These are phyloP conservation scores for Colletotrichum falcatum DNA, from an alignment of 2,329 filamentous ascomycete species.

Conservation along the genomic window DNA sequence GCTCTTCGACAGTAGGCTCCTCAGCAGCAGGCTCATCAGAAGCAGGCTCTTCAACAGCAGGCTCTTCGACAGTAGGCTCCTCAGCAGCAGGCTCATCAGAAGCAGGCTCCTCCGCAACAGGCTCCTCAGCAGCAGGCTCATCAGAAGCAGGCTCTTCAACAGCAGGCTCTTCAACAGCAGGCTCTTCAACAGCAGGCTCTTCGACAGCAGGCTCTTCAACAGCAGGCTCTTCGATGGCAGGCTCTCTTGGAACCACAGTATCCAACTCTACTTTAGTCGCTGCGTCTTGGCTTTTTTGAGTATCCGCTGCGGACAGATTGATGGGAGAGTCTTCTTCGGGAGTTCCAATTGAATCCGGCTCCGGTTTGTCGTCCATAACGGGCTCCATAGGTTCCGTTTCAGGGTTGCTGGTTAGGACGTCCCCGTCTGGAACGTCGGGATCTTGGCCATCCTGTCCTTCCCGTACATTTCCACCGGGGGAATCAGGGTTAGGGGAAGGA, in stretches of 20 bases:
- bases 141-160: neutral
- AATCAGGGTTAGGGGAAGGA: conserved; percentile 46
- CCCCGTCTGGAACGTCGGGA: conserved; percentile 5
- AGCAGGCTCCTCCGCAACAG: neutral
- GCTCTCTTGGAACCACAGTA: neutral
- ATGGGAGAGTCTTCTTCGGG: conserved; percentile 24
- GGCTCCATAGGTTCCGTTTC: conserved; percentile 8
- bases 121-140: neutral
- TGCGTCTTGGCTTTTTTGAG: conserved; percentile 5
- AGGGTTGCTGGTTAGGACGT: conserved; percentile 28
- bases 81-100: neutral
- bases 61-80: neutral
- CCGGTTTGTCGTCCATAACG: neutral
- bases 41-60: neutral
- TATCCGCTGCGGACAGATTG: neutral
- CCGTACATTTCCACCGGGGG: conserved; percentile 43
- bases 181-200: conserved; percentile 23
- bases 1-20: neutral
- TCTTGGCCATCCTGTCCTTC: conserved; percentile 35
- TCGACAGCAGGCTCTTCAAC: neutral
- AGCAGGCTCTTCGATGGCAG: neutral
- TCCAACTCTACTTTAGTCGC: neutral
- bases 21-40: neutral
- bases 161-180: neutral
- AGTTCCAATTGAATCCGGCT: neutral